Base-by-base conservation (phyloP, 768 basidiomycete species). In the Mycena galopus region DNA sequence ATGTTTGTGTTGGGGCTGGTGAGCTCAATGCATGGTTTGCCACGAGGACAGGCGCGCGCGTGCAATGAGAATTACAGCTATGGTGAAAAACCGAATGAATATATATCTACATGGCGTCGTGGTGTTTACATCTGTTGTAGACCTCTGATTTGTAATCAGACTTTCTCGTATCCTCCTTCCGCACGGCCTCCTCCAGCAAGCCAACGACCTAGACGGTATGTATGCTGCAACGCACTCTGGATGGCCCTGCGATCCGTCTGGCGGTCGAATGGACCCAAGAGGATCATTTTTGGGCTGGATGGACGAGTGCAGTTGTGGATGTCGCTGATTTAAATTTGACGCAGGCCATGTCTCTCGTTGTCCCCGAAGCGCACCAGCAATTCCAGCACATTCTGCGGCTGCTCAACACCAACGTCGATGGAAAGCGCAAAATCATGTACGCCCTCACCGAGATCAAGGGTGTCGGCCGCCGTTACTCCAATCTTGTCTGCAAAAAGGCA, bases 391-490 rank as follows among this genome's bases (percentile, higher is more conserved):
- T 99, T 84, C 87, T 99, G 72, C 98, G 98, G 94, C 92, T 99
- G 55, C 89, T 98, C 78, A 99, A 99, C 90, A 99, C 98, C 83
- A 99, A 99, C 88, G 98, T 99, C 77, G 97, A 99, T 85, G 98
- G 98, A 78, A 97, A 97, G 83, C 93, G 98, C 79, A 99, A 99
- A 88, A 94, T 99, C 84, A 98, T 96, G 94, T 99, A 96, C 84
- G 97, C 98, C 79, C 84, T 99, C 88, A 99, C 98, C 58, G 98
- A 99, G 88, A 99, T 99, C 90, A 99, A 99, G 90, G 98, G 98
- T 91, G 98, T 99, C 72, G 98, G 98, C 79, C 93, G 98, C 76
- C 94, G 98, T 65, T 99, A 99, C 87, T 93, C 98, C 81, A 99
- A 99, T 87, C 86, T 99, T 79, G 97, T 99, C 78, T 99, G 98